Conservation (phyloP, 2,329 filamentous ascomycete genomes). For the Magnaporthiopsis incrustans region DNA sequence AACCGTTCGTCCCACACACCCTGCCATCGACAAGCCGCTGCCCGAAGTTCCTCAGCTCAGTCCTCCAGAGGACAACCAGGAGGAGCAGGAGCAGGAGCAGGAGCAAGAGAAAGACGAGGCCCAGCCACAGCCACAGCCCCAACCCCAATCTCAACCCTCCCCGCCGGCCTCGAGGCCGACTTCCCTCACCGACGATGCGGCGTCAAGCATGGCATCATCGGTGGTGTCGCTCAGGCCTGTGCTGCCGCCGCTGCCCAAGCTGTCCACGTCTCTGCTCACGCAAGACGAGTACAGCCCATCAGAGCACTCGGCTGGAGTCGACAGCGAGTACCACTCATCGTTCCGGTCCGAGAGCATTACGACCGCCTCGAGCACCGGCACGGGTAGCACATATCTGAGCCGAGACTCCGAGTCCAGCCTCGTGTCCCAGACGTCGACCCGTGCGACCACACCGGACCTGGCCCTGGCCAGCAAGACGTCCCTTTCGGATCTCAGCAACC, state of each 20-base stretch:
- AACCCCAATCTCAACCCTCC: background rate
- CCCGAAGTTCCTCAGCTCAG: constrained; percentile 55
- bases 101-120: background rate
- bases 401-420: constrained; percentile 76
- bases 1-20: constrained; percentile 25
- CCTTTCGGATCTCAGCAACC: constrained; percentile 59
- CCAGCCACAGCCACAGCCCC: constrained; percentile 9
- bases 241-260: constrained; percentile 49
- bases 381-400: constrained; percentile 69
- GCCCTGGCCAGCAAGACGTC: constrained; percentile 49
- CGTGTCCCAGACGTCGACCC: constrained; percentile 73
- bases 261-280: constrained; percentile 41
- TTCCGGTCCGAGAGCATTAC: constrained; percentile 57
- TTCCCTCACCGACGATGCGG: constrained; percentile 32
- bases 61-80: constrained; percentile 24
- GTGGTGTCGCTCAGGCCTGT: constrained; percentile 38
- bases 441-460: constrained; percentile 78
- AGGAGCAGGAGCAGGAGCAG: background rate
- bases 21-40: constrained; percentile 58
- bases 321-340: constrained; percentile 41
- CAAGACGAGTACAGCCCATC: constrained; percentile 40
- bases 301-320: constrained; percentile 35
- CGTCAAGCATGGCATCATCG: constrained; percentile 36
- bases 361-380: constrained; percentile 68
- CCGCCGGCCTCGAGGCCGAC: background rate